Conservation (phyloP, 2,329 filamentous ascomycete species). For the Trichophyton mentagrophytes region DNA sequence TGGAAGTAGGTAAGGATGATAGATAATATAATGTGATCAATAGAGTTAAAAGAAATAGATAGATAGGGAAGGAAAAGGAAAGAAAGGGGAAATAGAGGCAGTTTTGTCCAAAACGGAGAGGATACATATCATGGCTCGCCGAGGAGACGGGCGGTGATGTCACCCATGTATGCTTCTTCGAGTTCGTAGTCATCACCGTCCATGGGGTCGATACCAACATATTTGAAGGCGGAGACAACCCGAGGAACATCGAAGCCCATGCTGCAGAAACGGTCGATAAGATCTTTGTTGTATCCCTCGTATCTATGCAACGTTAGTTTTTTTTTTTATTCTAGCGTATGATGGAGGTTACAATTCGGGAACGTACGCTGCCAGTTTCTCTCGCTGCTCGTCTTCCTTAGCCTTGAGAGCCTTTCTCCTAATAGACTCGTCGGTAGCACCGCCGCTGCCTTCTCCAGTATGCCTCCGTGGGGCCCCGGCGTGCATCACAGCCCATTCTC, state of each 20-base stretch:
- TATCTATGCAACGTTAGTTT: slow-evolving; percentile 44
- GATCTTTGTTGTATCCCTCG: slow-evolving; percentile 69
- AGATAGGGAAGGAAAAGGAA: not conserved
- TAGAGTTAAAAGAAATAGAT: not conserved
- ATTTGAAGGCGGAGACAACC: slow-evolving; percentile 75
- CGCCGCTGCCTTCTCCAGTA: slow-evolving; percentile 41
- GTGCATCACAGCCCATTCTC: slow-evolving; percentile 79
- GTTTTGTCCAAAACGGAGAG: slow-evolving; percentile 6
- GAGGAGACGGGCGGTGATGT: slow-evolving; percentile 73
- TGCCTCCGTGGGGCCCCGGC: slow-evolving; percentile 58
- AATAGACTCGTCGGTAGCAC: slow-evolving; percentile 41
- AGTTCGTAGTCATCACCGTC: slow-evolving; percentile 69
- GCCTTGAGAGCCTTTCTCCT: slow-evolving; percentile 42
- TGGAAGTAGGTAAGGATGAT: not conserved
- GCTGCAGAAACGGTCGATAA: slow-evolving; percentile 69
- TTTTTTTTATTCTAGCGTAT: not conserved
- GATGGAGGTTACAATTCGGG: not conserved
- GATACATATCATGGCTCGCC: slow-evolving; percentile 50
- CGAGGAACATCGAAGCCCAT: slow-evolving; percentile 86
- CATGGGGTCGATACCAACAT: slow-evolving; percentile 66
- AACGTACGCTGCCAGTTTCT: slow-evolving; percentile 43
- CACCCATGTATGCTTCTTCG: slow-evolving; percentile 82
- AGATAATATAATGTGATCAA: not conserved
- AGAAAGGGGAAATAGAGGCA: not conserved
- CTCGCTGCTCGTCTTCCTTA: slow-evolving; percentile 45